A percentile compares a stretch with the other conserved stretches of the same genome.
These are phyloP conservation scores for Aspergillus cejpii DNA, from an alignment of 2,329 filamentous ascomycete species.

Conservation along the genomic window DNA sequence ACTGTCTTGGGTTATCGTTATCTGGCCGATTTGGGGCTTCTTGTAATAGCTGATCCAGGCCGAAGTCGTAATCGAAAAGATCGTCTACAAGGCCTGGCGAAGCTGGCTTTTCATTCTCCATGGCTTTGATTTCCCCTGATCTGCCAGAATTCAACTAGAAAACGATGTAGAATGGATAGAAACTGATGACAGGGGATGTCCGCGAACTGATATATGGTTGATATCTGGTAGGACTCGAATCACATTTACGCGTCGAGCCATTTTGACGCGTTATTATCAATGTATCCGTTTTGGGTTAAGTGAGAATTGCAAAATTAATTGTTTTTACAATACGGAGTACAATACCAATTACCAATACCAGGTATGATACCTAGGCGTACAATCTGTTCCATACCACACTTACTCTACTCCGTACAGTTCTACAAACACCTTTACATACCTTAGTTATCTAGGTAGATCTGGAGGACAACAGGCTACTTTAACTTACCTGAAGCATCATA, in stretches of 20 bases:
- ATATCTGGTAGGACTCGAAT: not conserved
- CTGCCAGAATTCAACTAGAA: too few relatives aligned
- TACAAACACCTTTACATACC: too few relatives aligned
- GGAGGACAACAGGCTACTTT: too few relatives aligned
- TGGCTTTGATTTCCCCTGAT: conserved; percentile 4
- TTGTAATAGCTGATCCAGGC: conserved; percentile 46
- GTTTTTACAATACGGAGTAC: not conserved
- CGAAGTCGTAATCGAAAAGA: conserved; percentile 70
- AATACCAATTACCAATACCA: not conserved
- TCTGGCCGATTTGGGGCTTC: conserved; percentile 28
- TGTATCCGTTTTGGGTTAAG: not conserved
- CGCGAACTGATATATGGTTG: not conserved
- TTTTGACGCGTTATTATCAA: not conserved
- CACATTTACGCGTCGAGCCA: not conserved
- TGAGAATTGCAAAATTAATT: not conserved
- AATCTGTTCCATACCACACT: too few relatives aligned
- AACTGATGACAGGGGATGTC: too few relatives aligned
- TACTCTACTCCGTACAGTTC: too few relatives aligned
- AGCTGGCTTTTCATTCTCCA: conserved; percentile 11
- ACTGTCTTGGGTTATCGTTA: conserved; percentile 17
- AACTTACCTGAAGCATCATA: too few relatives aligned
- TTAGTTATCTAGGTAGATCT: too few relatives aligned
- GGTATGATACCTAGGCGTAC: too few relatives aligned
- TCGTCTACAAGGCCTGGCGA: conserved; percentile 53
- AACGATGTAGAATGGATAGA: too few relatives aligned